phyloP scores from a whole-genome alignment of 169 alveolate species.

The Plasmodium knowlesi region DNA sequence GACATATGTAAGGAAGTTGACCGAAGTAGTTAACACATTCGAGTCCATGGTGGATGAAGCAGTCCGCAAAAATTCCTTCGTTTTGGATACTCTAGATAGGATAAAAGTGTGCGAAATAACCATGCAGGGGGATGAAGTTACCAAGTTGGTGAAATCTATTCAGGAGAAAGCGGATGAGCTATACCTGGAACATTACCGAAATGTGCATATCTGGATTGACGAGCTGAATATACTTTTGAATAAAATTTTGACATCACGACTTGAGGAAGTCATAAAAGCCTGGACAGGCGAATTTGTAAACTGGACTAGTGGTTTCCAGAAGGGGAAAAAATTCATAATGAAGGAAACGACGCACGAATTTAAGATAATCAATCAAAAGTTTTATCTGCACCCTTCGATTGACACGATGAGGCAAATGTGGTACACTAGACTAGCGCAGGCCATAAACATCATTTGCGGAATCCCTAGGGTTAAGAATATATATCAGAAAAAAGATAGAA shows the following conservation, averaged over 20 bases:
- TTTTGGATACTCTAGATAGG: constrained; percentile 61
- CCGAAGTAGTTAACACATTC: constrained; percentile 77
- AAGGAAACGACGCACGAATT: constrained; percentile 63
- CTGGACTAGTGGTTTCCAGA: constrained; percentile 56
- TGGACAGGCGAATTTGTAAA: constrained; percentile 90
- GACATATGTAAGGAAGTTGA: constrained; percentile 76
- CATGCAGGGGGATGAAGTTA: constrained; percentile 30
- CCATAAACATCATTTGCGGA: constrained; percentile 75
- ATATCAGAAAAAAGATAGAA: constrained; percentile 79
- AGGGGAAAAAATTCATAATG: constrained; percentile 50
- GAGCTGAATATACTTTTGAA: constrained; percentile 88
- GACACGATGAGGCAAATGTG: constrained; percentile 75
- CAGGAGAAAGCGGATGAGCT: constrained; percentile 86
- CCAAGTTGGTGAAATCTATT: constrained; percentile 75
- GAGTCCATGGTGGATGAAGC: constrained; percentile 82
- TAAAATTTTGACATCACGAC: constrained; percentile 82
- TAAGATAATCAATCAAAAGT: constrained; percentile 51
- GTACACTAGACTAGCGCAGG: constrained; percentile 53
- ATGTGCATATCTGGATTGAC: constrained; percentile 90
- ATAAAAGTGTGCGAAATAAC: constrained; percentile 56
- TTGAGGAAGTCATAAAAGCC: constrained; percentile 83
- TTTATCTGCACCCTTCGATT: constrained; percentile 54
- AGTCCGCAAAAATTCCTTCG: constrained; percentile 54
- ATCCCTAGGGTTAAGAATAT: constrained; percentile 70
- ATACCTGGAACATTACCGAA: constrained; percentile 86